These are phyloP conservation scores for Blastobotrys buckinghamii DNA, from an alignment of 1,139 yeast species.

Conservation along the genomic window DNA sequence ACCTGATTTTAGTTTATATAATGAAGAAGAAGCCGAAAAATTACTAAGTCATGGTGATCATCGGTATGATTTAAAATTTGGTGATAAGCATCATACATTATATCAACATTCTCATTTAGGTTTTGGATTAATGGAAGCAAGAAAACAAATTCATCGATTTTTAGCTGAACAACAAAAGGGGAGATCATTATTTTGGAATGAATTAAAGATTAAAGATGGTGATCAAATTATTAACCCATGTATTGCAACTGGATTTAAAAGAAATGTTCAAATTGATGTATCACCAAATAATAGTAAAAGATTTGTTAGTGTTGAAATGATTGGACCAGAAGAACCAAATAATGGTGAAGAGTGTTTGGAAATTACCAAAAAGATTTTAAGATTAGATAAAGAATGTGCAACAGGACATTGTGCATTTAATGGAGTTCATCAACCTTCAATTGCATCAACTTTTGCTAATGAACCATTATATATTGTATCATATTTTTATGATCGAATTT, in stretches of 20 bases:
- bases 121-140: constrained; percentile 86
- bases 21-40: constrained; percentile 34
- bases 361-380: constrained; percentile 67
- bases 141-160: constrained; percentile 66
- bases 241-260: constrained; percentile 60
- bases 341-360: constrained; percentile 59
- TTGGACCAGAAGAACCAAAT: constrained; percentile 58
- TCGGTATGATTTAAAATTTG: constrained; percentile 68
- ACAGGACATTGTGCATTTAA: constrained; percentile 82
- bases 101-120: constrained; percentile 91
- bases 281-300: constrained; percentile 13
- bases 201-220: constrained; percentile 12
- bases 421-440: constrained; percentile 91
- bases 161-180: constrained; percentile 14
- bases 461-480: constrained; percentile 78
- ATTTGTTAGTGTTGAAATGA: constrained; percentile 49
- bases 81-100: constrained; percentile 62
- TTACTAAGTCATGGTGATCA: constrained; percentile 80
- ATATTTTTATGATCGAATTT: constrained; percentile 83
- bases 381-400: constrained; percentile 68
- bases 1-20: constrained; percentile 44
- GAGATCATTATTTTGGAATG: constrained; percentile 7
- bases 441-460: constrained; percentile 62
- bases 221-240: constrained; percentile 59
- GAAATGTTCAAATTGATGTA: constrained; percentile 31